Evolutionary conservation across 192 early-diverging fungal species (phyloP), one percentile per base, ranked within the genome.

Genomic region (Mortierella claussenii): DNA sequence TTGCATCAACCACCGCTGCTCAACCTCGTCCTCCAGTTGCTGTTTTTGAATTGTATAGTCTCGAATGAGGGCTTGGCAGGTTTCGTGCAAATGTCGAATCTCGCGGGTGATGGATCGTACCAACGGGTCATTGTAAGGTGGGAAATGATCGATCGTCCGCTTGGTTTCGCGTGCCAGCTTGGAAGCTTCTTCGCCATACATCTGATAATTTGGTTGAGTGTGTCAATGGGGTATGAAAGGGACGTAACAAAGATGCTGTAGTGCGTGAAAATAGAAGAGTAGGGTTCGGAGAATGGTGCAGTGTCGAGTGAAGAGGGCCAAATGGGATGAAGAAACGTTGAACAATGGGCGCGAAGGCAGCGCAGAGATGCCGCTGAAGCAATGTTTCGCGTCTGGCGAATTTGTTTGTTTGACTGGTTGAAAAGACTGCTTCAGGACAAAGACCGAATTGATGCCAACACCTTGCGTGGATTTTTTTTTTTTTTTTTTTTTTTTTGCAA

Each of bases 131-230:
- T 93, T 92, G 82, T 97, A 96, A 8, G 89, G 87, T 9, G 89
- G 82, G 21, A 92, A 86, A 54, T 86, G 80, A 63, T 93, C 90
- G 12, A 85, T 46, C 26, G 90, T 86, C 30, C 93, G 87, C 64
- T 94, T 96, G 48, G 89, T 86, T 65, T 97, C 92, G 30, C 91
- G 89, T 17, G 90, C 88, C 27, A 97, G 88, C 58, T 90, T 87
- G 50, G 87, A 85, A 5, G 89, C 90, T 68, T 92, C 89, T 69
- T 96, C 94, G 55, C 90, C 91, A 69, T 90, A 89, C 82, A 90
- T 89, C n/a, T n/a, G n/a, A n/a, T n/a, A n/a, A n/a, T n/a, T n/a
- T n/a, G n/a, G n/a, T n/a, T n/a, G n/a, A n/a, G n/a, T n/a, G n/a
- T n/a, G n/a, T n/a, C n/a, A n/a, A n/a, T n/a, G n/a, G n/a, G n/a